Percentiles rank a stretch among this genome's conserved stretches.
Conservation (phyloP, 257 asterid genomes). For the Nyctanthes arbortristis region DNA sequence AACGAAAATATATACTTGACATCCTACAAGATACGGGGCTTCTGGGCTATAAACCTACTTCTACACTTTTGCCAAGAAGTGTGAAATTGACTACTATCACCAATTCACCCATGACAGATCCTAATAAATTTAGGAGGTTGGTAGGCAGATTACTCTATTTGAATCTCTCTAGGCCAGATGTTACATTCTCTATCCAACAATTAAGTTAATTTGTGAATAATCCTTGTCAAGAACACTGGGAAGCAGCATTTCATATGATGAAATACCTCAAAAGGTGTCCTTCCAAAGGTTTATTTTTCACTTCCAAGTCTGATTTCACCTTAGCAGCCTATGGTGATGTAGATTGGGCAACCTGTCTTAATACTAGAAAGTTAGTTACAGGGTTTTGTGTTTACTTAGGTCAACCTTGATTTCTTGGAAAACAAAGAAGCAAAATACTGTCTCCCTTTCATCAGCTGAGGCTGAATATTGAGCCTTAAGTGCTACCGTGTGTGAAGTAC, state of each 20-base stretch:
- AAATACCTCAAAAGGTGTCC: background rate
- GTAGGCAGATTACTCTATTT: background rate
- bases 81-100: too few relatives aligned
- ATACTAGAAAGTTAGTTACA: background rate
- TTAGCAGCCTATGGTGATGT: too few relatives aligned
- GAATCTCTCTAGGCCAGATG: background rate
- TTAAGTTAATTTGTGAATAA: background rate
- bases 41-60: too few relatives aligned
- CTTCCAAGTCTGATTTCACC: too few relatives aligned
- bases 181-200: background rate
- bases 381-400: background rate
- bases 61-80: too few relatives aligned
- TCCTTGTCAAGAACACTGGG: background rate
- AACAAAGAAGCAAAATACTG: constrained; percentile 7
- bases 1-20: too few relatives aligned
- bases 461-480: background rate
- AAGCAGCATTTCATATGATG: background rate
- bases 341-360: background rate
- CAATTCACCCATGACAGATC: too few relatives aligned
- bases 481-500: too few relatives aligned
- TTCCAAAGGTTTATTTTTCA: too few relatives aligned
- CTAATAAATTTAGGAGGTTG: background rate
- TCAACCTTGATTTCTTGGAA: background rate
- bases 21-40: too few relatives aligned
- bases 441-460: background rate